Conservation (phyloP, 208 protist species). For the Herpetomonas tarakana region DNA sequence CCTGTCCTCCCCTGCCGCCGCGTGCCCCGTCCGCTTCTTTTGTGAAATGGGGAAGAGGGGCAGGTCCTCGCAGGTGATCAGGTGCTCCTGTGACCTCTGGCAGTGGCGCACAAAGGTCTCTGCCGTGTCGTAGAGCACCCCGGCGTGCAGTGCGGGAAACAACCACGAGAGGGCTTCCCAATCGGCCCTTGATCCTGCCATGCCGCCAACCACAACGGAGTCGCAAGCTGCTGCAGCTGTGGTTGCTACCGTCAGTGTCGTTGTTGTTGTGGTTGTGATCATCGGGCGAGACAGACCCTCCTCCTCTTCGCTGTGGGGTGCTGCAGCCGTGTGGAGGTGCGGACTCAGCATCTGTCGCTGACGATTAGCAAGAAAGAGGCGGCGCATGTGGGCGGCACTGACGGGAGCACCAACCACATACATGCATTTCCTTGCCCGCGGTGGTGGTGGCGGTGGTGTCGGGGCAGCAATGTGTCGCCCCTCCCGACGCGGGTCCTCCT, state of each 20-base stretch:
- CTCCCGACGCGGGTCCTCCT: too few relatives aligned
- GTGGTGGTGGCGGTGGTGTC: too few relatives aligned
- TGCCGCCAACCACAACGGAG: not conserved
- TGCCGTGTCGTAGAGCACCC: slow-evolving; percentile 34
- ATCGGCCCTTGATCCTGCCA: slow-evolving; percentile 21
- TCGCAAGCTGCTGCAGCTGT: not conserved
- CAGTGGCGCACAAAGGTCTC: slow-evolving; percentile 56
- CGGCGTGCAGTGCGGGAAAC: slow-evolving; percentile 68
- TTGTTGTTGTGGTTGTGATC: too few relatives aligned
- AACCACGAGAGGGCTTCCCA: slow-evolving; percentile 48
- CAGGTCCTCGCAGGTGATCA: slow-evolving; percentile 53
- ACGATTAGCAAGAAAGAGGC: slow-evolving; percentile 9
- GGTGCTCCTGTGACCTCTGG: slow-evolving; percentile 40
- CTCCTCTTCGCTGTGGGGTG: too few relatives aligned
- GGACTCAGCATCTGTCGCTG: too few relatives aligned
- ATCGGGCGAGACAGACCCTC: too few relatives aligned
- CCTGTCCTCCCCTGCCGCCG: too few relatives aligned
- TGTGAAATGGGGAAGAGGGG: slow-evolving; percentile 38
- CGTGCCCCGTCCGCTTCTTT: too few relatives aligned
- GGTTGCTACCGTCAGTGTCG: not conserved
- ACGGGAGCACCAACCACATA: not conserved
- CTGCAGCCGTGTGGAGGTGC: too few relatives aligned
- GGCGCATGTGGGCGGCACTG: slow-evolving; percentile 2
- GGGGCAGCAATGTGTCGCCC: too few relatives aligned
- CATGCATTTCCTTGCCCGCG: not conserved